Base-by-base conservation (phyloP, 148 eudicot genomes). In the Vaccinium macrocarpon region DNA sequence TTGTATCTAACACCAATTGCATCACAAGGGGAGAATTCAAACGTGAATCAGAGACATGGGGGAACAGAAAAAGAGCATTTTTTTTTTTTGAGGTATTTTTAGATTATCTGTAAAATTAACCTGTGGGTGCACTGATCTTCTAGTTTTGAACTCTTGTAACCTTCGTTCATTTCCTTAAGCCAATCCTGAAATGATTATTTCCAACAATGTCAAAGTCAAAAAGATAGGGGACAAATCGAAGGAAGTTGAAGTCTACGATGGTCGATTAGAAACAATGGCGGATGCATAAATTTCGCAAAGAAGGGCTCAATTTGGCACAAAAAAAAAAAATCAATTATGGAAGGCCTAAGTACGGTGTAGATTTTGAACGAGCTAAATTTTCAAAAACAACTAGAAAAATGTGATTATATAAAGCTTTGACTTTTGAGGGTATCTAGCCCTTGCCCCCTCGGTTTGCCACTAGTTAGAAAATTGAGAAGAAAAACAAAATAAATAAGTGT, bases 51-150 rank as follows among this genome's bases (percentile, higher is more conserved):
- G n/a, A n/a, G 1, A 48, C 19, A 52, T 42, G 13, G 64, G 7
- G 42, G 42, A 61, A 6, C 0, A 52, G 23, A 53, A 7, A 21
- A 53, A 23, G 57, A 38, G 8, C 46, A 51, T 8, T 12, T 13
- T 25, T 68, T 13, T 32, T 32, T 32, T 42, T 42, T 42, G 46
- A 42, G 46, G 46, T 42, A 42, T 42, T 42, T 42, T 42, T 5
- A 42, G 0, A 42, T 42, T 42, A 42, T 42, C 5, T 42, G 46
- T 42, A 42, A 70, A 70, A 27, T 18, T 80, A 72, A 86, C 88
- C 88, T 86, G 79, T 86, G 88, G 77, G 87, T 91, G 84, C 92
- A 91, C 75, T 92, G 94, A 59, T 91, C 92, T 61, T 85, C 88
- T 35, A 92, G 62, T 38, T 86, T 89, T 66, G 90, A 91, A 76